A percentile compares a stretch with the other conserved stretches of the same genome.
These are phyloP conservation scores for Suillus paluster DNA, from an alignment of 768 basidiomycete species.

Conservation along the genomic window DNA sequence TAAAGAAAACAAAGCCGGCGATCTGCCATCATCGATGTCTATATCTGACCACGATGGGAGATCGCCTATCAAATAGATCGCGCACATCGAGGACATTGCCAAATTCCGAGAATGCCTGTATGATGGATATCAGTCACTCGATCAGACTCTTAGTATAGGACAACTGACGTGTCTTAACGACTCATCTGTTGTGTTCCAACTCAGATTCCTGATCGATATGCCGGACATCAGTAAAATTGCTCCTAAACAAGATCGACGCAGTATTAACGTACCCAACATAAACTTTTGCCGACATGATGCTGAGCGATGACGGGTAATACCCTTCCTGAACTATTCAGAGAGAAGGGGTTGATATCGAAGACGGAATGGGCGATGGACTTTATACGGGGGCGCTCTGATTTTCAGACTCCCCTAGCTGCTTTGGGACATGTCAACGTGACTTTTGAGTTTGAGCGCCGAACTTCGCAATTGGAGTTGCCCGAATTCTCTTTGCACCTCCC, in stretches of 20 bases:
- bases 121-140: constrained; percentile 3
- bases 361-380: constrained; percentile 29
- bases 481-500: constrained; percentile 1
- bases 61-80: constrained; percentile 35
- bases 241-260: neutral
- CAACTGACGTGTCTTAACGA: constrained; percentile 29
- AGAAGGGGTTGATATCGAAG: constrained; percentile 3
- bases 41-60: constrained; percentile 35
- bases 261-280: constrained; percentile 32
- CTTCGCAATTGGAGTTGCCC: neutral
- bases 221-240: constrained; percentile 5
- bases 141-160: neutral
- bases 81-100: constrained; percentile 57
- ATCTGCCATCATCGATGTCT: constrained; percentile 37
- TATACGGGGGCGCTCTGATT: constrained; percentile 26
- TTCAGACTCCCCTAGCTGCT: constrained; percentile 39
- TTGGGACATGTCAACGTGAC: constrained; percentile 19
- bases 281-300: constrained; percentile 35
- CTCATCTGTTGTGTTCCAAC: constrained; percentile 38
- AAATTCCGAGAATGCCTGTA: constrained; percentile 47
- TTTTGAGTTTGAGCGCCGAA: no score
- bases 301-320: constrained; percentile 18
- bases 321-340: constrained; percentile 14
- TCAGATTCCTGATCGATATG: constrained; percentile 33
- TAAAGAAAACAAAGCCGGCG: constrained; percentile 22